phyloP scores from a whole-genome alignment of 768 basidiomycete genomes.

The Lactarius vividus region DNA sequence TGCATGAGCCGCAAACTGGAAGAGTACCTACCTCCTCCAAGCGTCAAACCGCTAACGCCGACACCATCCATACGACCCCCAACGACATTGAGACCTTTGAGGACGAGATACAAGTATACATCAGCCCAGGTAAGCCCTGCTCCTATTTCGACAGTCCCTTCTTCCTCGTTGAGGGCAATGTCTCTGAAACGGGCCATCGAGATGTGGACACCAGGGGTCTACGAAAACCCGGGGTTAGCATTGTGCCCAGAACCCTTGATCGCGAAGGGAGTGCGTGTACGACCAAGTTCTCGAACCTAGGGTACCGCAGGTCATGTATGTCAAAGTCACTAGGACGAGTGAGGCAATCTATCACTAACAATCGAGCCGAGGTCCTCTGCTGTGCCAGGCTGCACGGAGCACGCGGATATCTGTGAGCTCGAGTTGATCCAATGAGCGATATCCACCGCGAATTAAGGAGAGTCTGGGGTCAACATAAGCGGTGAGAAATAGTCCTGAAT shows the following conservation, averaged over 20 bases:
- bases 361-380: neutral
- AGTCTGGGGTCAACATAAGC: neutral
- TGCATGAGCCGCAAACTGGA: neutral
- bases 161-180: neutral
- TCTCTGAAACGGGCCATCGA: conserved; percentile 1
- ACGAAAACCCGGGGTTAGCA: conserved; percentile 5
- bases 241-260: conserved; percentile 1
- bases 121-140: neutral
- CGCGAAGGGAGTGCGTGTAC: neutral
- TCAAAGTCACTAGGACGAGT: neutral
- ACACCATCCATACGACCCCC: neutral
- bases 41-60: neutral
- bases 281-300: conserved; percentile 1
- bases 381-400: conserved; percentile 7
- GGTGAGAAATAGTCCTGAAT: neutral
- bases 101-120: neutral
- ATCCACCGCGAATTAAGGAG: neutral
- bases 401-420: neutral
- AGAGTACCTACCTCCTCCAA: conserved; percentile 2
- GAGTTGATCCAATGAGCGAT: conserved; percentile 11
- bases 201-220: conserved; percentile 4
- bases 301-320: neutral
- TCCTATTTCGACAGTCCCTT: neutral
- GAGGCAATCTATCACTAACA: neutral
- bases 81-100: neutral